phyloP scores from a whole-genome alignment of 352 stramenopile genomes.

The Blastocystis sp. region DNA sequence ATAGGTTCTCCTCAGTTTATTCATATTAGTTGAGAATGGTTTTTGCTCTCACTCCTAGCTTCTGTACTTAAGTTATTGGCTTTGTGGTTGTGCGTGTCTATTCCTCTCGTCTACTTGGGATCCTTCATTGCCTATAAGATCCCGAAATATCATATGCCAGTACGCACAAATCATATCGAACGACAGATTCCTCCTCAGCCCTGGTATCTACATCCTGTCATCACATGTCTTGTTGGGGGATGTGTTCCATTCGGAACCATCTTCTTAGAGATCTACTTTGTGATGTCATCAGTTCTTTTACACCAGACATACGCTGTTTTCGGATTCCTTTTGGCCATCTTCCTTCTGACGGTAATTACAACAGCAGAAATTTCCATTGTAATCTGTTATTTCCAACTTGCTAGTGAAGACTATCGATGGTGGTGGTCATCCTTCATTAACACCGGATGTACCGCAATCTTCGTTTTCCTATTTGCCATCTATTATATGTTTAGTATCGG shows the following conservation, averaged over 20 bases:
- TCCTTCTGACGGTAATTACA: constrained; percentile 93
- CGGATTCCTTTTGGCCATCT: constrained; percentile 96
- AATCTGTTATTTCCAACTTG: constrained; percentile 99
- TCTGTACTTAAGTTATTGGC: constrained; percentile 93
- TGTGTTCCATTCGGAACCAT: constrained; percentile 97
- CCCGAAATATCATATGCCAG: constrained; percentile 71
- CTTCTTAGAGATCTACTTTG: constrained; percentile 99
- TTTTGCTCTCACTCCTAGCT: constrained; percentile 87
- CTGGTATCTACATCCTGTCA: constrained; percentile 89
- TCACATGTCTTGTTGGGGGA: constrained; percentile 91
- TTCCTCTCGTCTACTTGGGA: constrained; percentile 95
- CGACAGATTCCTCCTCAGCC: constrained; percentile 80
- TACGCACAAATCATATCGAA: constrained; percentile 81
- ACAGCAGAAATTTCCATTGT: constrained; percentile 97
- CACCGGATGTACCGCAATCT: constrained; percentile 88
- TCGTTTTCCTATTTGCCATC: constrained; percentile 97
- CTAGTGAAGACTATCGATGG: constrained; percentile 95
- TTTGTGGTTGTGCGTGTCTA: constrained; percentile 94
- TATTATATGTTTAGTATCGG: constrained; percentile 98
- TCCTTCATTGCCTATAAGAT: constrained; percentile 90
- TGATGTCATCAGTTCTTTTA: constrained; percentile 98
- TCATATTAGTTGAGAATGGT: constrained; percentile 71
- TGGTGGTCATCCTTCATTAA: constrained; percentile 91
- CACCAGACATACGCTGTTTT: constrained; percentile 99
- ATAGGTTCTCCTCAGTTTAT: constrained; percentile 62